Conservation (phyloP, 2,329 filamentous ascomycete species). For the Fusarium clavum region DNA sequence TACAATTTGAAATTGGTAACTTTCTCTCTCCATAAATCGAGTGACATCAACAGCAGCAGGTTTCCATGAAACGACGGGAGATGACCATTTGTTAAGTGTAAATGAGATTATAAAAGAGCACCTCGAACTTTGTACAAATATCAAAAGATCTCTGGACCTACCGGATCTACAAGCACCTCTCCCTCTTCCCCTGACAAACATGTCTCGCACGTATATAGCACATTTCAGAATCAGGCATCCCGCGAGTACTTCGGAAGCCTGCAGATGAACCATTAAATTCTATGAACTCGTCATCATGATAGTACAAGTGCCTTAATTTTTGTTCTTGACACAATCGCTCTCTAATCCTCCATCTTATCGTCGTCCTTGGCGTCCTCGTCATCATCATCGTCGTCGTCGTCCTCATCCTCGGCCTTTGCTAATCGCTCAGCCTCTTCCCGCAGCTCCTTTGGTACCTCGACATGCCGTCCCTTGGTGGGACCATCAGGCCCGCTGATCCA, state of each 20-base stretch:
- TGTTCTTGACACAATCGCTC: constrained; percentile 32
- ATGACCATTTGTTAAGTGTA: neutral
- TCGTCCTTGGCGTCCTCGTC: constrained; percentile 70
- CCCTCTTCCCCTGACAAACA: constrained; percentile 36
- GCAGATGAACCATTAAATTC: constrained; percentile 51
- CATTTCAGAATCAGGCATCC: constrained; percentile 16
- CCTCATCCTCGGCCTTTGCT: constrained; percentile 90
- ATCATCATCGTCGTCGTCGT: constrained; percentile 77
- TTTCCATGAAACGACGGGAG: no score
- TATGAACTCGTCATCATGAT: constrained; percentile 53
- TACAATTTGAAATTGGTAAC: neutral
- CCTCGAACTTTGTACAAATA: neutral
- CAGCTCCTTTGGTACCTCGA: constrained; percentile 92
- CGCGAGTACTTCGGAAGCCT: constrained; percentile 25
- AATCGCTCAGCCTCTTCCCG: constrained; percentile 91
- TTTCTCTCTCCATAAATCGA: neutral
- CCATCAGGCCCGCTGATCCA: constrained; percentile 91
- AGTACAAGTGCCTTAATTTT: constrained; percentile 49
- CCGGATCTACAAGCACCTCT: neutral
- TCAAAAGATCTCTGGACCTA: neutral
- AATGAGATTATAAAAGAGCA: neutral
- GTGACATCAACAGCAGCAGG: neutral
- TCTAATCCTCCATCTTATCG: constrained; percentile 90
- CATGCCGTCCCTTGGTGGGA: constrained; percentile 90
- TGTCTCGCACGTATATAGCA: constrained; percentile 22